These are phyloP conservation scores for Leccinum variabile DNA, from an alignment of 1,284 basidiomycete genomes.

Conservation along the genomic window DNA sequence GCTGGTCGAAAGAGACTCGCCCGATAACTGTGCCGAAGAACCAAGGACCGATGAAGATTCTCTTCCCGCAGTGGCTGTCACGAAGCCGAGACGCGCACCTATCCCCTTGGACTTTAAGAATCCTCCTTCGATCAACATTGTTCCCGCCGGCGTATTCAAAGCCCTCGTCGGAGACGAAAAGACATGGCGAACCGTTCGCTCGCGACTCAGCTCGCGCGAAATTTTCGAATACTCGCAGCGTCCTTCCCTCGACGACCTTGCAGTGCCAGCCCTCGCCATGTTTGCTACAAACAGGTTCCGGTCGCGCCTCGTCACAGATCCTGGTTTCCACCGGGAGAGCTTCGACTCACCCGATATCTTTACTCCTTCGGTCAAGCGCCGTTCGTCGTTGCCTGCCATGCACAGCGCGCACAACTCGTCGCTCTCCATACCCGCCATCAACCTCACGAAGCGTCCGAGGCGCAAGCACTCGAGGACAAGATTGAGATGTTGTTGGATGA, in stretches of 20 bases:
- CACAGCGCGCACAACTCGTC: slow-evolving; percentile 41
- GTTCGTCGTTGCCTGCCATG: slow-evolving; percentile 63
- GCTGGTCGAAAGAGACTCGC: slow-evolving; percentile 18
- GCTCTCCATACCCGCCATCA: slow-evolving; percentile 48
- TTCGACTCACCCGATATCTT: slow-evolving; percentile 50
- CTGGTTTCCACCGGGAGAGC: slow-evolving; percentile 35
- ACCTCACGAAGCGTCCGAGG: slow-evolving; percentile 54
- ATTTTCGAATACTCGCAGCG: slow-evolving; percentile 59
- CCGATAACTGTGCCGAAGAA: slow-evolving; percentile 16
- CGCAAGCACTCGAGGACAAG: slow-evolving; percentile 57
- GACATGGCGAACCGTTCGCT: slow-evolving; percentile 65
- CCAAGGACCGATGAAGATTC: slow-evolving; percentile 32
- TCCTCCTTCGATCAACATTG: slow-evolving; percentile 67
- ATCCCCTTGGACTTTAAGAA: slow-evolving; percentile 81
- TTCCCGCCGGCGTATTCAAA: slow-evolving; percentile 82
- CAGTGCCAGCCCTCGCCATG: slow-evolving; percentile 65
- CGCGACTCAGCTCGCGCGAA: slow-evolving; percentile 68
- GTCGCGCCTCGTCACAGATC: slow-evolving; percentile 55
- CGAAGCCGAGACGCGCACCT: slow-evolving; percentile 65
- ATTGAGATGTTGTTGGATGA: slow-evolving; percentile 64
- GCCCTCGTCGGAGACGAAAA: slow-evolving; percentile 67
- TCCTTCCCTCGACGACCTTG: slow-evolving; percentile 72
- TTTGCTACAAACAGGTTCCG: slow-evolving; percentile 46
- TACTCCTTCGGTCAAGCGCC: slow-evolving; percentile 44
- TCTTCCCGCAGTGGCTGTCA: slow-evolving; percentile 37